These are phyloP conservation scores for Melastoma malabathricum DNA, from an alignment of 345 rosid species.

Conservation along the genomic window DNA sequence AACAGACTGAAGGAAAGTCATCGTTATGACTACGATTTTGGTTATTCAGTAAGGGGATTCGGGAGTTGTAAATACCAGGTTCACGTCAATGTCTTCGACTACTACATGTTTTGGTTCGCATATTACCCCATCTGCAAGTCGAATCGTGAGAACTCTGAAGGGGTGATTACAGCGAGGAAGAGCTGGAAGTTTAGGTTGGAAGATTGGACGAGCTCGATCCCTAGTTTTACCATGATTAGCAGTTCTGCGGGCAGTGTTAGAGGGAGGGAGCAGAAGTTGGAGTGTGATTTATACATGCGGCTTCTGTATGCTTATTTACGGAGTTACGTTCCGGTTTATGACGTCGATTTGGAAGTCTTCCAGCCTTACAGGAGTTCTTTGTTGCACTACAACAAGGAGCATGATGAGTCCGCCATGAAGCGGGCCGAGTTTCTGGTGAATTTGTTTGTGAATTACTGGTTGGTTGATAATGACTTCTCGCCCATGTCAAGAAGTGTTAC, in stretches of 20 bases:
- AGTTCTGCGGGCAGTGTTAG: slow-evolving; percentile 18
- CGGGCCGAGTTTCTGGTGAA: slow-evolving; percentile 74
- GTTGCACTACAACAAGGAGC: slow-evolving; percentile 46
- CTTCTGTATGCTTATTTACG: slow-evolving; percentile 64
- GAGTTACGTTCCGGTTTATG: slow-evolving; percentile 60
- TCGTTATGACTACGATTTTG: too few relatives aligned
- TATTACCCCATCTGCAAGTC: slow-evolving; percentile 77
- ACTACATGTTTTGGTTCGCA: slow-evolving; percentile 85
- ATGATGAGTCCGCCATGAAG: slow-evolving; percentile 41
- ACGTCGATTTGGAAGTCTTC: slow-evolving; percentile 43
- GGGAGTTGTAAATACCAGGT: slow-evolving; percentile 43
- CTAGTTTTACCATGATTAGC: slow-evolving; percentile 27
- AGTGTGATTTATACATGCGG: slow-evolving; percentile 48
- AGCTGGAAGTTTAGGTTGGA: slow-evolving; percentile 39
- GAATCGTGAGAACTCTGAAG: slow-evolving; percentile 30
- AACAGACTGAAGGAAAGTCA: slow-evolving; percentile 30
- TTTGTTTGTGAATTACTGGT: slow-evolving; percentile 64
- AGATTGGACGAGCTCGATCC: slow-evolving; percentile 51
- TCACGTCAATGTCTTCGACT: slow-evolving; percentile 66
- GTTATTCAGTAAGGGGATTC: slow-evolving; percentile 26
- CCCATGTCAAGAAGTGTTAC: slow-evolving; percentile 40
- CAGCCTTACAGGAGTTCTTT: slow-evolving; percentile 73
- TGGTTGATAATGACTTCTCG: slow-evolving; percentile 84
- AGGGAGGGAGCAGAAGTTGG: slow-evolving; percentile 34
- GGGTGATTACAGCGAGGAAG: slow-evolving; percentile 21